These are phyloP conservation scores for Aspergillus sparsus DNA, from an alignment of 495 filamentous ascomycete species.

Conservation along the genomic window DNA sequence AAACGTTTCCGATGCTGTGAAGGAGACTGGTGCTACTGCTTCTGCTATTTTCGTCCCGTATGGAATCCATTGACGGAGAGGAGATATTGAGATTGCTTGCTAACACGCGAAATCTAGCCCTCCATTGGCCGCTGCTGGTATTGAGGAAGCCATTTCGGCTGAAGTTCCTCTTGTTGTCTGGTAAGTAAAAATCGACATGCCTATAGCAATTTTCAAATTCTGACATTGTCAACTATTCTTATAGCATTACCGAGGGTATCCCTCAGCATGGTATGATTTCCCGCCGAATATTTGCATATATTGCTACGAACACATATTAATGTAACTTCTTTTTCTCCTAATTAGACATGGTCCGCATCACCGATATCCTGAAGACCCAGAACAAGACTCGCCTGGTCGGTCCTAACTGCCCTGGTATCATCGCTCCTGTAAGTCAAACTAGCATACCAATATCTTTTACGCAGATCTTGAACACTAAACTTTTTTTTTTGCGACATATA, in stretches of 20 bases:
- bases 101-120: slow-evolving; percentile 54
- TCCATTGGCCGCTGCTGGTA: slow-evolving; percentile 87
- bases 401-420: slow-evolving; percentile 98
- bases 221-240: slow-evolving; percentile 6
- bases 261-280: slow-evolving; percentile 80
- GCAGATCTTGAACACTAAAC: slow-evolving; percentile 11
- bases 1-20: slow-evolving; percentile 84
- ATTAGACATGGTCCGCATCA: slow-evolving; percentile 97
- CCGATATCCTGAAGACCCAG: slow-evolving; percentile 96
- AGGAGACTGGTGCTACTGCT: slow-evolving; percentile 85
- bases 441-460: neutral
- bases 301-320: slow-evolving; percentile 25
- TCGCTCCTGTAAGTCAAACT: slow-evolving; percentile 65
- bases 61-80: slow-evolving; percentile 26
- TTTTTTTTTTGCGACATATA: slow-evolving; percentile 27
- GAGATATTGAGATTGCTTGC: slow-evolving; percentile 1
- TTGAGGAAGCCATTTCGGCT: slow-evolving; percentile 92
- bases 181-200: slow-evolving; percentile 42
- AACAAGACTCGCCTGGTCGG: slow-evolving; percentile 94
- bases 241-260: slow-evolving; percentile 93
- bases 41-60: slow-evolving; percentile 98
- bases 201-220: neutral
- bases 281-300: neutral
- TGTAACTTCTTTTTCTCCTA: slow-evolving; percentile 5
- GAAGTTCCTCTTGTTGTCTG: slow-evolving; percentile 93